These are phyloP conservation scores for Ziziphus jujuba DNA, from an alignment of 306 rosid genomes.

Conservation along the genomic window DNA sequence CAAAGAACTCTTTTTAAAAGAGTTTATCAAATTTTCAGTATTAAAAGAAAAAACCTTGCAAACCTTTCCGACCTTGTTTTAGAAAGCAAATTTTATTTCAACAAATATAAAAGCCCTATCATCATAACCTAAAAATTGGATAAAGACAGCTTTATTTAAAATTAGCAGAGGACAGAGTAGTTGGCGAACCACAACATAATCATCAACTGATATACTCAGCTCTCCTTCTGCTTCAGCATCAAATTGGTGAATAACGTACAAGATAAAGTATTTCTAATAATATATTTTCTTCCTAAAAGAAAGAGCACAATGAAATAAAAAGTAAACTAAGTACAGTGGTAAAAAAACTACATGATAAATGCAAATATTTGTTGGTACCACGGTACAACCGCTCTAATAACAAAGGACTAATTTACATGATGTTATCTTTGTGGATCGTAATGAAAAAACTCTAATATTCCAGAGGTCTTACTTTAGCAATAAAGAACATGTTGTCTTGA, in stretches of 20 bases:
- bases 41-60: no score
- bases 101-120: no score
- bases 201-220: slow-evolving; percentile 70
- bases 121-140: no score
- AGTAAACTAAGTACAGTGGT: background rate
- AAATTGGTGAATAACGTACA: slow-evolving; percentile 81
- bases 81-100: no score
- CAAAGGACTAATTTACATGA: background rate
- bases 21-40: no score
- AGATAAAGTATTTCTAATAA: slow-evolving; percentile 19
- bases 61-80: no score
- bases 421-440: no score
- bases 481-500: slow-evolving; percentile 41
- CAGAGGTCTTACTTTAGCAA: slow-evolving; percentile 76
- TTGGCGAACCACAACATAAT: slow-evolving; percentile 78
- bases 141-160: background rate
- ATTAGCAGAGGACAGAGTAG: slow-evolving; percentile 36
- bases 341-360: background rate
- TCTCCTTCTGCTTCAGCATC: slow-evolving; percentile 92
- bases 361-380: background rate
- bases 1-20: no score
- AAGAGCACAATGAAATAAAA: background rate
- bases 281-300: no score
- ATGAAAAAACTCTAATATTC: no score
- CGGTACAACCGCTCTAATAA: background rate